Evolutionary conservation across 2,329 filamentous ascomycete genomes (phyloP), one percentile per base, ranked within the genome.

Genomic region (Cadophora luteo-olivacea): DNA sequence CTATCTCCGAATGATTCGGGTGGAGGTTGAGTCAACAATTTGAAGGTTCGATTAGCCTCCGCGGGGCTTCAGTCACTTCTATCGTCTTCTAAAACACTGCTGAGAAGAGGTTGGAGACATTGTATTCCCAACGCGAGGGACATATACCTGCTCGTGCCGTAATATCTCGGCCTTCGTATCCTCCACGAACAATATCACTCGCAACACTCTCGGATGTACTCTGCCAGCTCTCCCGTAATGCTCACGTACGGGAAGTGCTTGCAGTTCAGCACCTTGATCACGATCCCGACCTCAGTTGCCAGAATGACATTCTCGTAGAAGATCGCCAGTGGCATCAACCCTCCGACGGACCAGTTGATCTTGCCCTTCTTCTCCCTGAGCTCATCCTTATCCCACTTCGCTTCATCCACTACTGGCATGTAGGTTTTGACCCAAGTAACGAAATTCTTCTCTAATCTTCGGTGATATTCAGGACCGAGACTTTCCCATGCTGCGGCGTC

Each of bases 181-280:
- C 51, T 29, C 24, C 51, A 29, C 55, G 33, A 60, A 60, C 36
- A 29, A 12, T 3, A 41, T 41, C n/a, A 52, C 16, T 61, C 25
- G 24, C 61, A 63, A 45, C 68, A 61, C n/a, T 55, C 54, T 49
- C 25, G 14, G 58, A 71, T 62, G 57, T 71, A 63, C 51, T 68
- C 68, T 32, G 70, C 70, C 45, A 69, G 58, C n/a, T 49, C 61
- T 60, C 51, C 60, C 9, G 66, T 65, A n/a, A 71, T 68, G 61
- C 68, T 69, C 9, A 71, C 70, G 12, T 71, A 58, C 14, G 68
- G 70, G 24, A 71, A 71, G 65, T 71, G 70, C 57, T 66, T 71
- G 12, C 49, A 65, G 41, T 69, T 54, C 68, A 71, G 49, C 49
- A 68, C 45, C 54, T 64, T 51, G 14, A 69, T 48, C 38, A 45